These are phyloP conservation scores for Magnolia officinalis DNA, from an alignment of 164 flowering plant genomes.

Conservation along the genomic window DNA sequence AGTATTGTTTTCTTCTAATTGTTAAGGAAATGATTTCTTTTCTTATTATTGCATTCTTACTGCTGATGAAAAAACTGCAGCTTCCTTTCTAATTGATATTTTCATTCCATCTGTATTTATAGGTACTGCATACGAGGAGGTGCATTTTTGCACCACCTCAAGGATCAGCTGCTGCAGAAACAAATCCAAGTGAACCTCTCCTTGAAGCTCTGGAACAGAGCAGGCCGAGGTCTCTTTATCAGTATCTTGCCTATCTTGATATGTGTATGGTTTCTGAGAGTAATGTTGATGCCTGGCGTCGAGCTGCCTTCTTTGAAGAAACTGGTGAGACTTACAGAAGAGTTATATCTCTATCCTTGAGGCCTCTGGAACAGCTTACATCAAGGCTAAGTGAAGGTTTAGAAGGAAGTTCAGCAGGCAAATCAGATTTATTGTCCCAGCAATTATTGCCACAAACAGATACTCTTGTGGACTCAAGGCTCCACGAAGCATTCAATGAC, in stretches of 20 bases:
- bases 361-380: constrained; percentile 74
- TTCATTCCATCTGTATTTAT: constrained; percentile 4
- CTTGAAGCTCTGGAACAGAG: constrained; percentile 80
- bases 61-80: not conserved
- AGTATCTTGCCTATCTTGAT: constrained; percentile 88
- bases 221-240: constrained; percentile 57
- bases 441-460: constrained; percentile 56
- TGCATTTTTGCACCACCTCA: constrained; percentile 84
- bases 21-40: too few species aligned
- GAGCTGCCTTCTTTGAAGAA: constrained; percentile 98
- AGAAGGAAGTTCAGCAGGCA: constrained; percentile 44
- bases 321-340: constrained; percentile 86
- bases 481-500: constrained; percentile 46
- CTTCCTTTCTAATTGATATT: not conserved
- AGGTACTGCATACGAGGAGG: constrained; percentile 84
- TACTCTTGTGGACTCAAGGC: constrained; percentile 29
- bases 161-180: constrained; percentile 95
- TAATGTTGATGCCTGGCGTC: constrained; percentile 88
- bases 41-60: not conserved
- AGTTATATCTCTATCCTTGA: constrained; percentile 66
- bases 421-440: constrained; percentile 39
- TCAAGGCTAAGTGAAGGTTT: constrained; percentile 52
- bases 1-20: not conserved
- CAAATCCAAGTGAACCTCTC: constrained; percentile 87
- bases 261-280: constrained; percentile 80